Evolutionary conservation across 306 rosid genomes (phyloP).

Genomic region (Cicer judaicum): DNA sequence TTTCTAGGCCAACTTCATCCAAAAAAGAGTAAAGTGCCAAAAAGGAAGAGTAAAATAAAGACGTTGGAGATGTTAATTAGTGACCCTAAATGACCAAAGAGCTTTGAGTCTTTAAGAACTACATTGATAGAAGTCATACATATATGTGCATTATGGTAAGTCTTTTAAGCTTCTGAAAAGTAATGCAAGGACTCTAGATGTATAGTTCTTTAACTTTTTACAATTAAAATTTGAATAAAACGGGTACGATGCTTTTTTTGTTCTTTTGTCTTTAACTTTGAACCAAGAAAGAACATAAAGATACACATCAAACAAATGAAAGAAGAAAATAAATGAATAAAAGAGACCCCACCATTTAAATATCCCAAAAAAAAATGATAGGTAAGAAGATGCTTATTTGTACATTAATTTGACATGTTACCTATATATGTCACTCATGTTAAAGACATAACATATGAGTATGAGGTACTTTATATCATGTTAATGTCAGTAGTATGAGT

Average conservation of each 20-base stretch:
- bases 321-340: conserved; percentile 11
- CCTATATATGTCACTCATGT: conserved; percentile 33
- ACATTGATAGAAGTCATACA: conserved; percentile 35
- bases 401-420: conserved; percentile 39
- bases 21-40: conserved; percentile 43
- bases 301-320: conserved; percentile 38
- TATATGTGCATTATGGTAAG: conserved; percentile 11
- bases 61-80: conserved; percentile 37
- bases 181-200: conserved; percentile 46
- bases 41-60: conserved; percentile 44
- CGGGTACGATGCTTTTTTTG: conserved; percentile 45
- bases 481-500: no score
- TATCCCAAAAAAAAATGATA: not conserved
- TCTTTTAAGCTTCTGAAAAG: conserved; percentile 45
- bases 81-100: conserved; percentile 39
- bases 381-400: conserved; percentile 37
- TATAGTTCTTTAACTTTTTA: conserved; percentile 42
- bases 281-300: conserved; percentile 49
- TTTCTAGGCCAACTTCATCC: conserved; percentile 39
- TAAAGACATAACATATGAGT: not conserved
- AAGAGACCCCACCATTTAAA: conserved; percentile 37
- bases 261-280: conserved; percentile 58
- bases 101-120: conserved; percentile 32
- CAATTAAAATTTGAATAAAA: conserved; percentile 39
- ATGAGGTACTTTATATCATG: not conserved